phyloP scores from a whole-genome alignment of 306 rosid genomes.

The Hippophae gyantsensis region DNA sequence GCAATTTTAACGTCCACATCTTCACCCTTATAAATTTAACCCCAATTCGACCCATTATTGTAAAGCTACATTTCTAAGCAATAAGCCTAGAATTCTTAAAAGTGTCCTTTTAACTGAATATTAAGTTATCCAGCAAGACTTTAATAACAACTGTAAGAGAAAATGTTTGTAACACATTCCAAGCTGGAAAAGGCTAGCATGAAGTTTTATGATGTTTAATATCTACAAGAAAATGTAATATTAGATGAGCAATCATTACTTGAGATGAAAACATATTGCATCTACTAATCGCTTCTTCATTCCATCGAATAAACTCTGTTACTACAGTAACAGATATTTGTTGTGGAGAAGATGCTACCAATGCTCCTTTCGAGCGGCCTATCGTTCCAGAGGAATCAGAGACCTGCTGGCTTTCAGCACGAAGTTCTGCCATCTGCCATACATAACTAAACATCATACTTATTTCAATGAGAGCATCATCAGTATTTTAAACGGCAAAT shows the following conservation, averaged over 20 bases:
- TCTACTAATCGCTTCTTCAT: conserved; percentile 95
- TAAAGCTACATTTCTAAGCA: too few species aligned
- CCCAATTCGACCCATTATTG: too few species aligned
- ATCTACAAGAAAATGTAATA: neutral
- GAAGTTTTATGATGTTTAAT: too few species aligned
- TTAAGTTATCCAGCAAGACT: too few species aligned
- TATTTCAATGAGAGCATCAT: conserved; percentile 15
- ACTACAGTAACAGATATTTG: conserved; percentile 98
- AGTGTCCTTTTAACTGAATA: too few species aligned
- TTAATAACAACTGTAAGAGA: too few species aligned
- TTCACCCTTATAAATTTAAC: too few species aligned
- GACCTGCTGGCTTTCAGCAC: conserved; percentile 69
- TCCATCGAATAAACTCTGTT: conserved; percentile 98
- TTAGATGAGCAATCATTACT: conserved; percentile 36
- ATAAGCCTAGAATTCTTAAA: too few species aligned
- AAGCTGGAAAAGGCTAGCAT: too few species aligned
- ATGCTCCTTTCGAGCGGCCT: conserved; percentile 84
- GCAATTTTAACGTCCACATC: too few species aligned
- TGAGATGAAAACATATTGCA: conserved; percentile 89
- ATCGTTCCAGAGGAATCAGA: conserved; percentile 81
- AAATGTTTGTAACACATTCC: too few species aligned
- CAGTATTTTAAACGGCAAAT: conserved; percentile 10
- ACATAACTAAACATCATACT: conserved; percentile 12
- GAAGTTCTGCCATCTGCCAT: conserved; percentile 80
- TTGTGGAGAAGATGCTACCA: conserved; percentile 67